Base-by-base conservation (phyloP, 2,329 filamentous ascomycete species). In the Tothia fuscella region DNA sequence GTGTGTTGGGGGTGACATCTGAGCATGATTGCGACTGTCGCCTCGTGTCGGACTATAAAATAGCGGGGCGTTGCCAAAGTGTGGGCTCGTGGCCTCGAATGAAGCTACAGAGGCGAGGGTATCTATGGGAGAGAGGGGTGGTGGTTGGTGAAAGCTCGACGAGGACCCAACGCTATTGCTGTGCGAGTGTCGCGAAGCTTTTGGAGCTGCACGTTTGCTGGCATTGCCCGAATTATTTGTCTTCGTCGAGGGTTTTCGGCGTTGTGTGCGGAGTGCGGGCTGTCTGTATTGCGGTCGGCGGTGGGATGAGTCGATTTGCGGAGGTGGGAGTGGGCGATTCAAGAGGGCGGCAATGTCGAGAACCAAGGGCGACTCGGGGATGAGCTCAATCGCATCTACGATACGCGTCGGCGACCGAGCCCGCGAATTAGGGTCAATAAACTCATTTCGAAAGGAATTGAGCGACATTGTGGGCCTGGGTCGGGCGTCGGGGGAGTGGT, bases 31-130 rank as follows among this genome's bases (percentile, higher is more conserved):
- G n/a, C n/a, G 31, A 16, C 20, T 34, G 39, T 35, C 29, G 21
- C 14, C 21, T n/a, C 22, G 22, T 25, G 20, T 25, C 28, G 25
- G 35, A 6, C 19, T 22, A 19, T 34, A 36, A 9, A 34, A 17
- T 6, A 25, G 5, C 22, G 34, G 41, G 20, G 32, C 25, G 43
- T 25, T 37, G 5, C 24, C 7, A 19, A 43, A 43, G 28, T 17
- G 22, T 14, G 42, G 42, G 14, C 42, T 46, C 28, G 33, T 38
- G 25, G 30, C 44, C 29, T 44, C 25, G 32, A 32, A 32, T 14
- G 42, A 20, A 16, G 43, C 43, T 14, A 45, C 43, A n/a, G 40
- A 34, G 14, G 45, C 44, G 24, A 47, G 45, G 5, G 44, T 38
- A 21, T 47, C 45, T 6, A 47, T 42, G 10, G 45, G 45, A 13